phyloP scores from a whole-genome alignment of 331 rosid genomes.

The Rosa hybrid region DNA sequence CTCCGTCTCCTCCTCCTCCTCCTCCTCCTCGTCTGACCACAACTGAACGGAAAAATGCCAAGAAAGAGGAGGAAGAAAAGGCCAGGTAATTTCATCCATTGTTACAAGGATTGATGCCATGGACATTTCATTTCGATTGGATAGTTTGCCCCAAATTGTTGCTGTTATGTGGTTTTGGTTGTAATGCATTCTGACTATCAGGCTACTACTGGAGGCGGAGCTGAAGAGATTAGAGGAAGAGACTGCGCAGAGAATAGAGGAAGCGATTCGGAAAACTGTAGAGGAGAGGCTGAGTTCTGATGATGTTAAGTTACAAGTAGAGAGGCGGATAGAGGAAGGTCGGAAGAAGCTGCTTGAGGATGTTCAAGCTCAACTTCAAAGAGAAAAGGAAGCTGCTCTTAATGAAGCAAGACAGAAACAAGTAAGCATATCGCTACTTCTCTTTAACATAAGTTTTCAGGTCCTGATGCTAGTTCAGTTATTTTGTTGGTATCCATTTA shows the following conservation, averaged over 20 bases:
- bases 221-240: conserved; percentile 71
- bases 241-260: conserved; percentile 66
- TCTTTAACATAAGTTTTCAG: too few relatives aligned
- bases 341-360: conserved; percentile 62
- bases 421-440: conserved; percentile 39
- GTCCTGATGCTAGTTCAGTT: too few relatives aligned
- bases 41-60: conserved; percentile 41
- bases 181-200: conserved; percentile 29
- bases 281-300: conserved; percentile 67
- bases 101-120: background rate
- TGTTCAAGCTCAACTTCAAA: conserved; percentile 68
- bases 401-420: conserved; percentile 78
- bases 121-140: too few relatives aligned
- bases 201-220: conserved; percentile 66
- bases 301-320: conserved; percentile 52
- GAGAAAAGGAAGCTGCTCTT: conserved; percentile 81
- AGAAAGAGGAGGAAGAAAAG: conserved; percentile 53
- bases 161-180: background rate
- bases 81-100: conserved; percentile 37
- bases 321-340: conserved; percentile 74
- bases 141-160: too few relatives aligned
- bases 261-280: conserved; percentile 63
- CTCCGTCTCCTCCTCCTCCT: conserved; percentile 49
- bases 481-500: too few relatives aligned
- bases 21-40: conserved; percentile 49